These are phyloP conservation scores for Cryphonectria carpinicola DNA, from an alignment of 2,329 filamentous ascomycete genomes.

Conservation along the genomic window DNA sequence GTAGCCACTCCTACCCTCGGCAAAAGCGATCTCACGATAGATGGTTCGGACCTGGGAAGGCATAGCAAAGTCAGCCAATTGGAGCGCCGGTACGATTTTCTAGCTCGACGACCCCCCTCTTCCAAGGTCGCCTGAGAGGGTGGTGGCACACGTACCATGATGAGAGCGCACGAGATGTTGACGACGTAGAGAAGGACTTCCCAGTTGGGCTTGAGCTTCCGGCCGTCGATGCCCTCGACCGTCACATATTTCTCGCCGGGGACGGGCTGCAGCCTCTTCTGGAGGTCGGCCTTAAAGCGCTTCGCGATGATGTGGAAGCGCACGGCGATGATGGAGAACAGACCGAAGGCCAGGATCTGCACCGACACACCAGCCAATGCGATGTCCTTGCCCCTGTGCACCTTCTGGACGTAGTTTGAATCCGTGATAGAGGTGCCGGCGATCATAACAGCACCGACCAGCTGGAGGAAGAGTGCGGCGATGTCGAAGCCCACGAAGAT, in stretches of 20 bases:
- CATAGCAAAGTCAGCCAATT: background rate
- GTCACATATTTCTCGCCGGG: constrained; percentile 40
- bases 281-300: constrained; percentile 38
- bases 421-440: constrained; percentile 41
- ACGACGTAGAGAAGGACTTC: constrained; percentile 40
- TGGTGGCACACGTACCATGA: constrained; percentile 34
- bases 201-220: constrained; percentile 40
- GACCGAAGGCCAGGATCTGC: constrained; percentile 50
- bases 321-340: constrained; percentile 49
- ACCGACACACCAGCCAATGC: constrained; percentile 46
- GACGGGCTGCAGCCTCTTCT: constrained; percentile 35
- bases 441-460: constrained; percentile 46
- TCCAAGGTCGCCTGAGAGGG: too few species aligned
- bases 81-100: background rate
- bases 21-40: constrained; percentile 27
- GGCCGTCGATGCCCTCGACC: constrained; percentile 30
- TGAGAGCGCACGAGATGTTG: constrained; percentile 37
- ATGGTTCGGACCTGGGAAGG: constrained; percentile 31
- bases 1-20: constrained; percentile 32
- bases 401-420: constrained; percentile 36
- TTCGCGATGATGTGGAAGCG: constrained; percentile 52
- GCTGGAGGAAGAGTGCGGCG: constrained; percentile 43
- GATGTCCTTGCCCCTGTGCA: constrained; percentile 42
- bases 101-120: background rate
- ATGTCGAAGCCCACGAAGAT: constrained; percentile 48